Evolutionary conservation across 345 rosid genomes (phyloP).

Genomic region (Brassica juncea): DNA sequence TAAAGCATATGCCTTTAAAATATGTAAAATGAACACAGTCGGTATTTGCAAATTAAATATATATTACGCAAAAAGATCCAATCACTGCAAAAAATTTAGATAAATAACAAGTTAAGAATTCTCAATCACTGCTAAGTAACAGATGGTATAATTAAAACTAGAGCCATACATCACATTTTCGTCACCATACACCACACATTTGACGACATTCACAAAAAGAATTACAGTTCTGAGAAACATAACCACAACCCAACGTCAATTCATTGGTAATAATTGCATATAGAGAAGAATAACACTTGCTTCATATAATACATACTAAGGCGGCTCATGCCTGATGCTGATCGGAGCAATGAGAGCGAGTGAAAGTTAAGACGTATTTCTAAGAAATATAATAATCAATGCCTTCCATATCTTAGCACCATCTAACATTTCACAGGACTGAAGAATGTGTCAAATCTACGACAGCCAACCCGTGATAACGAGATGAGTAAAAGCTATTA

Average conservation of each 20-base stretch:
- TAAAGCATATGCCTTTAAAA: constrained; percentile 7
- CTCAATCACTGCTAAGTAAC: constrained; percentile 17
- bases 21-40: background rate
- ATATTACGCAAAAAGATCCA: constrained; percentile 9
- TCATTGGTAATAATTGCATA: background rate
- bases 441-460: constrained; percentile 9
- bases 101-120: background rate
- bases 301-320: constrained; percentile 21
- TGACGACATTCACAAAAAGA: background rate
- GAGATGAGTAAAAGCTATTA: background rate
- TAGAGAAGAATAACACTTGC: constrained; percentile 7
- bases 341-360: constrained; percentile 1
- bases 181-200: constrained; percentile 21
- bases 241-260: constrained; percentile 2
- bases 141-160: background rate
- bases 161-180: constrained; percentile 9
- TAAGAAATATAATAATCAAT: background rate
- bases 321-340: constrained; percentile 14
- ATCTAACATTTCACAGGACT: constrained; percentile 14
- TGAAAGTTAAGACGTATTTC: background rate
- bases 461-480: background rate
- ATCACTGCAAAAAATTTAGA: background rate
- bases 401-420: constrained; percentile 18
- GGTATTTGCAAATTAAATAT: constrained; percentile 6
- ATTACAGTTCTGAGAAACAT: constrained; percentile 13